A percentile compares a stretch with the other conserved stretches of the same genome.
Evolutionary conservation across 768 basidiomycete genomes (phyloP).

Genomic region (Gautieria morchelliformis): DNA sequence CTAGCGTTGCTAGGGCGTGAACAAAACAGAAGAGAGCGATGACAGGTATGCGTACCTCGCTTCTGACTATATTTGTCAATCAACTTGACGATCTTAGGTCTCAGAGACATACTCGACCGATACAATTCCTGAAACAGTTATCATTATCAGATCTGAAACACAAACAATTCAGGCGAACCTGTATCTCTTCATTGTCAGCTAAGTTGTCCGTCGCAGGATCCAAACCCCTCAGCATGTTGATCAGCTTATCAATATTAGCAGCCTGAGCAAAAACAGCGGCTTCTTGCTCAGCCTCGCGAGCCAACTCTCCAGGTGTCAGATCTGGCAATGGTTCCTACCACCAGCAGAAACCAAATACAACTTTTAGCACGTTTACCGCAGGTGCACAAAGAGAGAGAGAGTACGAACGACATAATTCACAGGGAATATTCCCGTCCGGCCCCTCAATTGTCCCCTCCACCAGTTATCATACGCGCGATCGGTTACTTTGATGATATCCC

Average conservation of each 20-base stretch:
- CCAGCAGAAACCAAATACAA: not conserved
- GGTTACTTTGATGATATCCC: conserved; percentile 90
- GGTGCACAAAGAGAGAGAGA: not conserved
- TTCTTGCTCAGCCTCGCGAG: conserved; percentile 79
- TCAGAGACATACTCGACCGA: conserved; percentile 75
- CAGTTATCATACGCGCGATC: conserved; percentile 93
- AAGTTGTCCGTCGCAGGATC: conserved; percentile 75
- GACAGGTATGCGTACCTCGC: conserved; percentile 35
- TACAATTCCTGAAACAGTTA: conserved; percentile 63
- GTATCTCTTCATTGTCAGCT: conserved; percentile 86
- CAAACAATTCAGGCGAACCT: conserved; percentile 34
- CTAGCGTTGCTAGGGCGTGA: conserved; percentile 30
- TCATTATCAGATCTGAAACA: conserved; percentile 2
- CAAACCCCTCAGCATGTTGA: conserved; percentile 62
- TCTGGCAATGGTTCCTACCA: conserved; percentile 76
- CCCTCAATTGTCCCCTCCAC: conserved; percentile 91
- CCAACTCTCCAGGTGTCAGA: conserved; percentile 64
- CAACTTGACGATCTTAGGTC: conserved; percentile 92
- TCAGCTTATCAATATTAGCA: conserved; percentile 70
- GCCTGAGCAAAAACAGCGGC: conserved; percentile 82
- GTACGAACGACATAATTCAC: conserved; percentile 85
- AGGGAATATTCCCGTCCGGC: conserved; percentile 90
- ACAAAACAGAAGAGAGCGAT: not conserved
- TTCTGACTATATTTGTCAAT: conserved; percentile 98
- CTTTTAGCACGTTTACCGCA: not conserved